phyloP scores from a whole-genome alignment of 768 basidiomycete species.

The Polyporus arcularius region DNA sequence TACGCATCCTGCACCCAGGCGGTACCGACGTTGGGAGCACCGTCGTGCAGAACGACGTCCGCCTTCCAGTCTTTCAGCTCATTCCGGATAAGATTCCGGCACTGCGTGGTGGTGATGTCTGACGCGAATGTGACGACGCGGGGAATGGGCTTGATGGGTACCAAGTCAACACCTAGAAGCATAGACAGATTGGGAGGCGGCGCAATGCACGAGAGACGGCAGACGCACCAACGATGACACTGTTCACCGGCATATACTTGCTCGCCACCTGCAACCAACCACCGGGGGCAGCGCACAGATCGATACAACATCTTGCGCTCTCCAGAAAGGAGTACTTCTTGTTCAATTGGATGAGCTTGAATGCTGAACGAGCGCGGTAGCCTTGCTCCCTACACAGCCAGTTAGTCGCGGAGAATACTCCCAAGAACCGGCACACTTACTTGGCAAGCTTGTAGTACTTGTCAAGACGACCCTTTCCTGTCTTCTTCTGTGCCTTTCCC shows the following conservation, averaged over 20 bases:
- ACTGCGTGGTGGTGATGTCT: conserved; percentile 92
- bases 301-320: conserved; percentile 88
- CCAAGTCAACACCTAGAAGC: conserved; percentile 83
- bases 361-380: conserved; percentile 98
- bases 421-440: conserved; percentile 38
- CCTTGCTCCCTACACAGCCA: conserved; percentile 82
- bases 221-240: conserved; percentile 81
- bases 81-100: conserved; percentile 80
- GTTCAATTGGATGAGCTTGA: conserved; percentile 98
- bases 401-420: not conserved
- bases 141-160: conserved; percentile 94
- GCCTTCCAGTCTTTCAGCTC: conserved; percentile 99
- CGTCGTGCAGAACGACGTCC: conserved; percentile 96
- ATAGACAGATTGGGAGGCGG: conserved; percentile 16
- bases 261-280: conserved; percentile 99
- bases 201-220: not conserved
- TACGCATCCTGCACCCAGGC: conserved; percentile 99
- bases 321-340: conserved; percentile 96
- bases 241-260: conserved; percentile 95
- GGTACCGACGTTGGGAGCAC: conserved; percentile 98
- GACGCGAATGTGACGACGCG: conserved; percentile 88
- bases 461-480: conserved; percentile 92
- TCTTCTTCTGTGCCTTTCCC: conserved; percentile 81
- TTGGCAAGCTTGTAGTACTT: conserved; percentile 98
- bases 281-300: conserved; percentile 97